These are phyloP conservation scores for Chytriomyces confervae DNA, from an alignment of 192 early-diverging fungal species.

Conservation along the genomic window DNA sequence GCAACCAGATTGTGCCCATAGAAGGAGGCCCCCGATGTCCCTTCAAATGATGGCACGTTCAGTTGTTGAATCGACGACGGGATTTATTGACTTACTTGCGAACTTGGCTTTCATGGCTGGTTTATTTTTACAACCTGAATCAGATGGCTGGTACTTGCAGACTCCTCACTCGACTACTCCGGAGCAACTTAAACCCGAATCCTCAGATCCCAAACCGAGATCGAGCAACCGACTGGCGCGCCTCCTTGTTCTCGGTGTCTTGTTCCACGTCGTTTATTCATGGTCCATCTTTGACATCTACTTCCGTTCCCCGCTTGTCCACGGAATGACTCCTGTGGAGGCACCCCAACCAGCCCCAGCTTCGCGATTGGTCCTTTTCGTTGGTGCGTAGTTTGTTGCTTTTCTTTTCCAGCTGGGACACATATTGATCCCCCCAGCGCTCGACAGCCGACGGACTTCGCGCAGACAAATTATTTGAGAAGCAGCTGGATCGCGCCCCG, in stretches of 20 bases:
- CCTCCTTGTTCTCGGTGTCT: constrained; percentile 76
- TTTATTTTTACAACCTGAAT: too few relatives aligned
- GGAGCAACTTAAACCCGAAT: too few relatives aligned
- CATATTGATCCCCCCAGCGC: neutral
- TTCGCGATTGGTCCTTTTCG: constrained; percentile 84
- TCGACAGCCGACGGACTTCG: constrained; percentile 87
- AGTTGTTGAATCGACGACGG: neutral
- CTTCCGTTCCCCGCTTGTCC: constrained; percentile 96
- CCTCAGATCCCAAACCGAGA: neutral
- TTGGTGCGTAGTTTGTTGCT: constrained; percentile 56
- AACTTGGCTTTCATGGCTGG: neutral
- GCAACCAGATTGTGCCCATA: too few relatives aligned
- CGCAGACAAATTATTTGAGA: constrained; percentile 89
- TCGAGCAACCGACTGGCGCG: neutral
- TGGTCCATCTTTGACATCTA: constrained; percentile 97
- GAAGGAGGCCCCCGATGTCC: too few relatives aligned
- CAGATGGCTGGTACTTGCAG: too few relatives aligned
- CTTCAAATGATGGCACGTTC: neutral
- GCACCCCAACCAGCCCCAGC: constrained; percentile 78
- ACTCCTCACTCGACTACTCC: too few relatives aligned
- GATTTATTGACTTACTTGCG: neutral
- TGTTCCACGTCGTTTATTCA: constrained; percentile 92
- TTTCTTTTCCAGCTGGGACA: neutral
- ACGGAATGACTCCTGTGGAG: constrained; percentile 90
- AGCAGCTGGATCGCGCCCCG: constrained; percentile 50